Evolutionary conservation across 2,329 filamentous ascomycete species (phyloP).

Genomic region (Aspergillus intermedius): DNA sequence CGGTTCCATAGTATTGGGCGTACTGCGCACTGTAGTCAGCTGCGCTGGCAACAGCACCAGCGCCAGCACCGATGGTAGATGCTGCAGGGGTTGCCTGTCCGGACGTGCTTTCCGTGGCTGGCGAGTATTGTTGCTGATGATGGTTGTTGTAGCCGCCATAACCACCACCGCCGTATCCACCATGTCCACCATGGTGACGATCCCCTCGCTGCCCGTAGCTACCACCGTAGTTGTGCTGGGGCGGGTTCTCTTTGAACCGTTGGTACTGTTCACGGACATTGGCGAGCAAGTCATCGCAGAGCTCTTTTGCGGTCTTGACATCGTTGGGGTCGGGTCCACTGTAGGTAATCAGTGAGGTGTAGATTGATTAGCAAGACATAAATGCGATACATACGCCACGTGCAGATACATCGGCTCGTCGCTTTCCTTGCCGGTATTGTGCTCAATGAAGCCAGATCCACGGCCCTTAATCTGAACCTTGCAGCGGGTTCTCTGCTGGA

Average conservation of each 20-base stretch:
- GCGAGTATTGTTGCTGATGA: conserved; percentile 37
- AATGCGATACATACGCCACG: conserved; percentile 64
- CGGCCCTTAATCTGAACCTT: conserved; percentile 97
- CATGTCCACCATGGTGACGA: conserved; percentile 38
- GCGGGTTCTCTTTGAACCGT: conserved; percentile 77
- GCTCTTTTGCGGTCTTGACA: conserved; percentile 77
- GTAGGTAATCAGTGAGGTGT: conserved; percentile 25
- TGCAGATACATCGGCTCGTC: conserved; percentile 97
- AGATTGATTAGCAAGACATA: conserved; percentile 14
- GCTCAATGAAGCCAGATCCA: conserved; percentile 89
- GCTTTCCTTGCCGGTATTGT: conserved; percentile 78
- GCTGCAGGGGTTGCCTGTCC: conserved; percentile 22
- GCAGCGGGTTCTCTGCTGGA: conserved; percentile 90
- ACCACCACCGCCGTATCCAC: conserved; percentile 33
- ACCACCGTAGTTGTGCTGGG: conserved; percentile 57
- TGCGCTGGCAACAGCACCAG: conserved; percentile 21
- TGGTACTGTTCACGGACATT: conserved; percentile 89
- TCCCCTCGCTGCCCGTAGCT: conserved; percentile 50
- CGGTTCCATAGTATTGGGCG: conserved; percentile 69
- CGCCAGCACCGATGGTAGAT: conserved; percentile 12
- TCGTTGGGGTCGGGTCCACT: conserved; percentile 82
- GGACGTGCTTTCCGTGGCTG: conserved; percentile 39
- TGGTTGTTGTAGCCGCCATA: conserved; percentile 30
- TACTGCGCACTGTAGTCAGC: conserved; percentile 75
- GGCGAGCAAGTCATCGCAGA: conserved; percentile 78